These are phyloP conservation scores for Populus alba DNA, from an alignment of 345 rosid species.

Conservation along the genomic window DNA sequence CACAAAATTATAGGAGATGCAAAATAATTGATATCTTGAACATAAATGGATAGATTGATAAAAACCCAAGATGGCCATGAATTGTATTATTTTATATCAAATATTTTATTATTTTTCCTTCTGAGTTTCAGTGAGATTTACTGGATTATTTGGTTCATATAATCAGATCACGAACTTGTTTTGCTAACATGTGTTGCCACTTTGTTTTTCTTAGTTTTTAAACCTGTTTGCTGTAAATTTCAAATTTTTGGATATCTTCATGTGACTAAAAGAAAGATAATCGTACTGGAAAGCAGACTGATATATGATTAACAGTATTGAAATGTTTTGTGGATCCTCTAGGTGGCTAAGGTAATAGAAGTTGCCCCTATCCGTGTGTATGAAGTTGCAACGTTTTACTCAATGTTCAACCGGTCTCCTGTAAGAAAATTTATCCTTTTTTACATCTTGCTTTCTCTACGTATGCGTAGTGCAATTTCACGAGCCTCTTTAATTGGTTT, in stretches of 20 bases:
- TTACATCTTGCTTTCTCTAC: neutral
- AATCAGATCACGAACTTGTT: neutral
- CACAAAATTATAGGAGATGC: neutral
- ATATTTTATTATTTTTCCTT: neutral
- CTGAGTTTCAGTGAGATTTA: neutral
- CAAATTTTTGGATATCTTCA: neutral
- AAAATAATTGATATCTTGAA: neutral
- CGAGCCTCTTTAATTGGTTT: constrained; percentile 18
- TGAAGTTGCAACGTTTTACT: constrained; percentile 97
- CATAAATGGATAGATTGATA: neutral
- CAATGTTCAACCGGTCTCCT: constrained; percentile 90
- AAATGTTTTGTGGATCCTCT: constrained; percentile 20
- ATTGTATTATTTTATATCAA: neutral
- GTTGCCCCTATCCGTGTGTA: constrained; percentile 95
- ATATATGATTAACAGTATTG: neutral
- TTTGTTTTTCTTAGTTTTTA: neutral
- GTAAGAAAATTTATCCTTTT: constrained; percentile 38
- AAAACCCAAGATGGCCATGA: neutral
- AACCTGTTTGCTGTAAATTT: neutral
- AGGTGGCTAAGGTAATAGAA: constrained; percentile 86
- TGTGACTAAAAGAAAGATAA: neutral
- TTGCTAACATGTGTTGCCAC: neutral
- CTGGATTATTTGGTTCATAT: neutral
- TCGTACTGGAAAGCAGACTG: neutral
- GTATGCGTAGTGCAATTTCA: constrained; percentile 1